Base-by-base conservation (phyloP, 2,329 filamentous ascomycete genomes). In the Lasiodiplodia gonubiensis region DNA sequence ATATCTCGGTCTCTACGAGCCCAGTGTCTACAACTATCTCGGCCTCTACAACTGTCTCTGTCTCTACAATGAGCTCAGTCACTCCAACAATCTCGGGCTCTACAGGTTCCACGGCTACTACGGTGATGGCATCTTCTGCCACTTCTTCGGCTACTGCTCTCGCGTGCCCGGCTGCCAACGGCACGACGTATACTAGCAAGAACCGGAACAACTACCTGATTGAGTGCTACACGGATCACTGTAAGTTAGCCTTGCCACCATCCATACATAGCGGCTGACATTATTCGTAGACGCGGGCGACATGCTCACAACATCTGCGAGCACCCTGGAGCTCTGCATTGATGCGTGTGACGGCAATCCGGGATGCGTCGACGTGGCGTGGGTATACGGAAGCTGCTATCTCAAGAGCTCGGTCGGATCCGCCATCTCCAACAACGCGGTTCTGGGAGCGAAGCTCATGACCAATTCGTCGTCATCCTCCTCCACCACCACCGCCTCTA, bases 161-260 rank as follows among this genome's bases (percentile, higher is more conserved):
- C 5, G 51, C 39, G 12, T 67, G 54, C 11, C 64, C 64, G 10
- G 27, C 33, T 30, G 12, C 54, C 14, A 52, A 67, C 42, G 64
- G 64, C 10, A 39, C 18, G 8, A 55, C 46, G 1, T 67, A 67
- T 25, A 59, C 39, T 5, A 39, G 54, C 5, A 39, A 46, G 16
- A 60, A 51, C 12, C 35, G 25, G 10, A 60, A 30, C 2, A 39
- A 25, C 8, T 67, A 60, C 42, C n/a, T 53, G 10, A 64, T 73
- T n/a, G 67, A 73, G 48, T 73, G 72, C 68, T 63, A 59, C 30
- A 48, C 52, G 5, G 71, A 73, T 51, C 70, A 70, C 27, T 35
- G 51, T 65, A 49, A 65, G 63, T 37, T 27, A 16, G 2, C 27
- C n/a, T 7, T 33, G 21, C 55, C 12, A 3, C 14, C 11, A 21